Evolutionary conservation across 352 stramenopile genomes (phyloP).

Genomic region (Globisporangium acanthophoron): DNA sequence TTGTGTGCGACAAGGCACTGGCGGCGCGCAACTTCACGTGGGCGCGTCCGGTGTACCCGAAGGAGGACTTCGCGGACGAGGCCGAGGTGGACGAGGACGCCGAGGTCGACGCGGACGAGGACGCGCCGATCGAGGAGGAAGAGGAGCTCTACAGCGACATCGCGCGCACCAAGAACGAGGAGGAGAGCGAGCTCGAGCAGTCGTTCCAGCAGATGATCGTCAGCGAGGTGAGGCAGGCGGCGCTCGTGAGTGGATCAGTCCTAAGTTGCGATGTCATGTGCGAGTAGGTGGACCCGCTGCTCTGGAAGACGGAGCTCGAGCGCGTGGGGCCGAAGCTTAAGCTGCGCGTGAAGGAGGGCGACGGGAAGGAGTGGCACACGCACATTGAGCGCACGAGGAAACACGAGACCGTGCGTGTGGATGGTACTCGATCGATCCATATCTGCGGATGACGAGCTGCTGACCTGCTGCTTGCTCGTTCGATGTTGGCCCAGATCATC

Average conservation of each 20-base stretch:
- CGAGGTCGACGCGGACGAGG: constrained; percentile 32
- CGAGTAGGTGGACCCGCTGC: constrained; percentile 49
- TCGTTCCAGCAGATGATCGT: constrained; percentile 85
- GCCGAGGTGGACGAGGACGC: constrained; percentile 50
- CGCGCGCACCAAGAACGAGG: constrained; percentile 29
- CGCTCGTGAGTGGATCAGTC: neutral
- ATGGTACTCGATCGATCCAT: neutral
- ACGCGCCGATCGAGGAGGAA: constrained; percentile 11
- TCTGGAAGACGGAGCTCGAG: constrained; percentile 85
- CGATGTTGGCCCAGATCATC: constrained; percentile 26
- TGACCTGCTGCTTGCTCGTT: too few relatives aligned
- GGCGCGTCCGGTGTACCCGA: constrained; percentile 63
- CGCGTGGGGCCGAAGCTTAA: constrained; percentile 72
- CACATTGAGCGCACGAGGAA: constrained; percentile 77
- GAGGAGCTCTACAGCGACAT: constrained; percentile 50
- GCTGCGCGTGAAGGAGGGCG: constrained; percentile 43
- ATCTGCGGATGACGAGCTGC: neutral
- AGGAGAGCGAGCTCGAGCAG: constrained; percentile 57
- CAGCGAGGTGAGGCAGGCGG: constrained; percentile 26
- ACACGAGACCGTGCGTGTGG: constrained; percentile 38
- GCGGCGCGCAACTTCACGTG: constrained; percentile 56
- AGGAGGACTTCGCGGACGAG: constrained; percentile 66
- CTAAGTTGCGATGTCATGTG: neutral
- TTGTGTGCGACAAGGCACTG: constrained; percentile 79
- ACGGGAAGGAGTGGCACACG: constrained; percentile 73